A percentile compares a stretch with the other conserved stretches of the same genome.
Conservation (phyloP, 495 filamentous ascomycete genomes). For the Talaromyces stipitatus region DNA sequence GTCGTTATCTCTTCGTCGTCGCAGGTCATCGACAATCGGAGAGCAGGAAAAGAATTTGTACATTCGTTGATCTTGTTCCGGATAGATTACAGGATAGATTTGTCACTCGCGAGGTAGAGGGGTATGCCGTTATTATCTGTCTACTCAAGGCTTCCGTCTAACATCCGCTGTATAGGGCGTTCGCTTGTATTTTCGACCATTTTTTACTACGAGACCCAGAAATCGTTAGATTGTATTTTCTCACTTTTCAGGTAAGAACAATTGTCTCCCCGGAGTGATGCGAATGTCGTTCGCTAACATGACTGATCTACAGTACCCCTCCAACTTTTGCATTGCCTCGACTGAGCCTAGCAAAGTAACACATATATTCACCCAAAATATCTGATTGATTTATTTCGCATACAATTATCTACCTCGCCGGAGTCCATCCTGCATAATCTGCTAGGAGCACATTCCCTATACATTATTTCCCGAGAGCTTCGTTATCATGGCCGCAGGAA, state of each 20-base stretch:
- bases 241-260: neutral
- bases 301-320: neutral
- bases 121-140: neutral
- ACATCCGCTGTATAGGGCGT: neutral
- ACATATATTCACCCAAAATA: neutral
- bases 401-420: neutral
- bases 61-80: neutral
- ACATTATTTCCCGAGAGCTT: neutral
- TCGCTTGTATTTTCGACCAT: neutral
- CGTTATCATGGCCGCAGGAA: slow-evolving; percentile 1
- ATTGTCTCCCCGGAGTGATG: neutral
- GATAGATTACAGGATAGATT: slow-evolving; percentile 5
- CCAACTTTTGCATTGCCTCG: neutral
- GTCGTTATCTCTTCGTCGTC: slow-evolving; percentile 2
- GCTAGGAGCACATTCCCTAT: no score
- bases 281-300: neutral
- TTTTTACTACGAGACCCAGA: neutral
- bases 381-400: neutral
- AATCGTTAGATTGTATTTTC: slow-evolving; percentile 1
- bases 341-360: neutral
- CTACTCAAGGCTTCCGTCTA: neutral
- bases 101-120: neutral
- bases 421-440: neutral
- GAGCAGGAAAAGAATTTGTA: slow-evolving; percentile 2
- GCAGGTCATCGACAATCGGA: slow-evolving; percentile 3